Evolutionary conservation across 345 rosid genomes (phyloP), one percentile per base, ranked within the genome.

Genomic region (Corchorus olitorius): DNA sequence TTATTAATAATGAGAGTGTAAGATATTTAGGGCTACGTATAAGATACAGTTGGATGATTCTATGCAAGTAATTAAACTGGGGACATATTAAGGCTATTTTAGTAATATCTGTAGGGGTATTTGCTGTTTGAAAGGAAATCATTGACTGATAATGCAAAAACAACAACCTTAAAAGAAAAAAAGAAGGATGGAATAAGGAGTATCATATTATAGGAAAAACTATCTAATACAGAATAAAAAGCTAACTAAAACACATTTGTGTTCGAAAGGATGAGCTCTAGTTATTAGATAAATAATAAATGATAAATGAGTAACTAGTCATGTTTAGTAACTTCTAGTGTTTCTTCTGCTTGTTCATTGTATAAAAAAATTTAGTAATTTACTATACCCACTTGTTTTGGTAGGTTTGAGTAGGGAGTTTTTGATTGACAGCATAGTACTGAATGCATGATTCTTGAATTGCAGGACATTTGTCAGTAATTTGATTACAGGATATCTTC

Each of bases 401-500:
- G 43, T 61, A 34, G 41, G 34, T 34, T 53, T 70, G 12, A 52
- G 10, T 52, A 12, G 17, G 33, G 61, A 35, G 53, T 33, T 53
- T 3, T 53, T 20, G 10, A 35, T 71, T 17, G 53, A 33, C 54
- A 15, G 66, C 22, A 37, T 65, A 56, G 61, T 37, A 55, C 80
- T 80, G 39, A 81, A 65, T 20, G 41, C 53, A 35, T 61, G 55
- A 50, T 72, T 63, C 75, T 69, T 78, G 77, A 56, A 56, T 75
- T 87, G 87, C 92, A 95, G 99, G 85, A 71, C 88, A 54, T 77
- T 90, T 37, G 82, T 92, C 58, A 89, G 91, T 82, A 82, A 89
- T 81, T 86, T 93, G 81, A 85, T 95, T 76, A 93, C 97, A 3
- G 98, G 98, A 86, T 93, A 95, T 82, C 93, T 95, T 76, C 99